Percentiles rank a stretch among this genome's conserved stretches.
Evolutionary conservation across 495 filamentous ascomycete genomes (phyloP).

Genomic region (Pyrenula massariospora): DNA sequence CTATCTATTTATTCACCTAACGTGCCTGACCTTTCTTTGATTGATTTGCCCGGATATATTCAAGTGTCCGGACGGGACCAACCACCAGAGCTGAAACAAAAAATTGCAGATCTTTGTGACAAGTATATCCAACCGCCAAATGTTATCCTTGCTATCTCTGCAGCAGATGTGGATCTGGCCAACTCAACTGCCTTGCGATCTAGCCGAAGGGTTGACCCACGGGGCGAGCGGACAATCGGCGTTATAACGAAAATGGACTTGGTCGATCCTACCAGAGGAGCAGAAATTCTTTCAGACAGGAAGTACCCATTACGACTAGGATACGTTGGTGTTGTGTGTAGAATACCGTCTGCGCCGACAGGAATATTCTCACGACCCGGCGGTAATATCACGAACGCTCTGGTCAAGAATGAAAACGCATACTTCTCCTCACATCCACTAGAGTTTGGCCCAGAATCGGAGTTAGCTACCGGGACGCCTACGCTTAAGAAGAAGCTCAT

Average conservation of each 20-base stretch:
- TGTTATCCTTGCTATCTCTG: slow-evolving; percentile 92
- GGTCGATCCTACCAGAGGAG: slow-evolving; percentile 72
- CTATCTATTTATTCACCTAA: slow-evolving; percentile 89
- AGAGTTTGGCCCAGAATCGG: slow-evolving; percentile 64
- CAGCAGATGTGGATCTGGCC: slow-evolving; percentile 91
- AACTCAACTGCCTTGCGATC: slow-evolving; percentile 91
- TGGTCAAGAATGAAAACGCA: slow-evolving; percentile 76
- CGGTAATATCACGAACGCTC: slow-evolving; percentile 67
- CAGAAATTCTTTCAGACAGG: slow-evolving; percentile 65
- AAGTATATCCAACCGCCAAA: slow-evolving; percentile 97
- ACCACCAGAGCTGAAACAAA: slow-evolving; percentile 82
- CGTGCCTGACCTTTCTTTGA: slow-evolving; percentile 90
- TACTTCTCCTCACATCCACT: slow-evolving; percentile 77
- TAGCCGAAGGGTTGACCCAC: slow-evolving; percentile 82
- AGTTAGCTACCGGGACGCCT: slow-evolving; percentile 66
- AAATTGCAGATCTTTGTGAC: slow-evolving; percentile 93
- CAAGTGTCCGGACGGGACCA: slow-evolving; percentile 88
- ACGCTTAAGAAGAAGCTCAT: slow-evolving; percentile 91
- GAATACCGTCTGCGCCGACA: slow-evolving; percentile 55
- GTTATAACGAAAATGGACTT: slow-evolving; percentile 99
- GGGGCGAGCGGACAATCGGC: slow-evolving; percentile 92
- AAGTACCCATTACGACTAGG: slow-evolving; percentile 92
- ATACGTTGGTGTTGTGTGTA: slow-evolving; percentile 93
- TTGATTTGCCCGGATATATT: slow-evolving; percentile 95
- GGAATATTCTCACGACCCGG: slow-evolving; percentile 77